phyloP scores from a whole-genome alignment of 2,329 filamentous ascomycete genomes.

The Calonectria hongkongensis region DNA sequence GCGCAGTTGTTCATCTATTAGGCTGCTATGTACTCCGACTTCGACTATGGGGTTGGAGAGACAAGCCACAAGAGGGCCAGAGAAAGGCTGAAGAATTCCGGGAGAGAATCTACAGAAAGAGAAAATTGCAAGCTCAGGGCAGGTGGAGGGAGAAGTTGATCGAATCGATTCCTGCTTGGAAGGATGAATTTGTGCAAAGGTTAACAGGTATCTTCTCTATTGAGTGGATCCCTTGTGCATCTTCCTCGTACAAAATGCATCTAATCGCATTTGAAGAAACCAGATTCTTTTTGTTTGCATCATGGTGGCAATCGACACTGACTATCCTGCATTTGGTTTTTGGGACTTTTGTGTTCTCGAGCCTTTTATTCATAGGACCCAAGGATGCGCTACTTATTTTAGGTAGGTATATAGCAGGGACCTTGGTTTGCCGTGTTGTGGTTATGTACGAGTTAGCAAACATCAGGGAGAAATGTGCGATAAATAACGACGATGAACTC shows the following conservation, averaged over 20 bases:
- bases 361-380: constrained; percentile 28
- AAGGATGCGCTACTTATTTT: constrained; percentile 34
- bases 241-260: background rate
- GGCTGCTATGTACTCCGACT: constrained; percentile 27
- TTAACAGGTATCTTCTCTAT: background rate
- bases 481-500: background rate
- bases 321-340: constrained; percentile 34
- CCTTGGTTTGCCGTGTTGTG: constrained; percentile 26
- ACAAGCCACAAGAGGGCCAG: background rate
- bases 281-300: constrained; percentile 7
- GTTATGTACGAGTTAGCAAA: constrained; percentile 37
- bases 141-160: background rate
- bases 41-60: constrained; percentile 28
- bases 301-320: constrained; percentile 33
- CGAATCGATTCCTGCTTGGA: background rate
- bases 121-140: background rate
- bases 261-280: constrained; percentile 5
- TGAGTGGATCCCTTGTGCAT: constrained; percentile 29
- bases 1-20: constrained; percentile 4
- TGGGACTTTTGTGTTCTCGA: constrained; percentile 33
- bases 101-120: background rate
- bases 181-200: background rate
- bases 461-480: constrained; percentile 17
- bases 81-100: background rate
- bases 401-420: constrained; percentile 31